Percentiles rank a stretch among this genome's conserved stretches.
Conservation (phyloP, 805 yeast species). For the Candida sakaeoensis region DNA sequence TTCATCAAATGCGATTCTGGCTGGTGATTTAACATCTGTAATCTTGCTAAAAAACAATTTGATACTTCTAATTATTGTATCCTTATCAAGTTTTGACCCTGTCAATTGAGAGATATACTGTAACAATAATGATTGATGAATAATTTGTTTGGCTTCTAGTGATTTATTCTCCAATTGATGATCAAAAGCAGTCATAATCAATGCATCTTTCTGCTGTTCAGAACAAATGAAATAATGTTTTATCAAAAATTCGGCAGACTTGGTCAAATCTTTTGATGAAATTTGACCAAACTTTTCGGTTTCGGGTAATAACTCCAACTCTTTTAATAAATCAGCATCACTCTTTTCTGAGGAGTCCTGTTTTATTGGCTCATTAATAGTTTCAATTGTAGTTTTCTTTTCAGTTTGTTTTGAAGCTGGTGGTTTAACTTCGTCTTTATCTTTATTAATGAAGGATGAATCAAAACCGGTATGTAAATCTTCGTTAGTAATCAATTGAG, state of each 20-base stretch:
- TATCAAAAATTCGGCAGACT: constrained; percentile 50
- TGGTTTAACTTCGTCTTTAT: constrained; percentile 13
- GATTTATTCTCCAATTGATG: constrained; percentile 63
- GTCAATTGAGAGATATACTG: constrained; percentile 60
- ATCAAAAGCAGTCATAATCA: constrained; percentile 91
- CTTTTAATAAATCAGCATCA: constrained; percentile 38
- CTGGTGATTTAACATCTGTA: constrained; percentile 50
- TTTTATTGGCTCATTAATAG: constrained; percentile 13
- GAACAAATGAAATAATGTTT: constrained; percentile 66
- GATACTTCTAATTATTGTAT: constrained; percentile 40
- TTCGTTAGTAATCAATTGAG: constrained; percentile 76
- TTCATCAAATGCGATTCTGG: constrained; percentile 61
- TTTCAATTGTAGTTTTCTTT: constrained; percentile 27
- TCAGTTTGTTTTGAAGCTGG: constrained; percentile 14
- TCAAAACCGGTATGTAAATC: constrained; percentile 93
- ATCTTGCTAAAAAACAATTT: constrained; percentile 67
- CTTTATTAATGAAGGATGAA: constrained; percentile 71
- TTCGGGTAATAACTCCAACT: constrained; percentile 54
- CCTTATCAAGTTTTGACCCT: constrained; percentile 28
- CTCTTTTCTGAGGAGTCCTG: constrained; percentile 10
- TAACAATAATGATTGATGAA: constrained; percentile 74
- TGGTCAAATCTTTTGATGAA: constrained; percentile 42
- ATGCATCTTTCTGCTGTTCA: constrained; percentile 85
- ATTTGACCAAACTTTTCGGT: constrained; percentile 66
- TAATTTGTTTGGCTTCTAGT: constrained; percentile 54